Base-by-base conservation (phyloP, 257 asterid genomes). In the Lycium ferocissimum region DNA sequence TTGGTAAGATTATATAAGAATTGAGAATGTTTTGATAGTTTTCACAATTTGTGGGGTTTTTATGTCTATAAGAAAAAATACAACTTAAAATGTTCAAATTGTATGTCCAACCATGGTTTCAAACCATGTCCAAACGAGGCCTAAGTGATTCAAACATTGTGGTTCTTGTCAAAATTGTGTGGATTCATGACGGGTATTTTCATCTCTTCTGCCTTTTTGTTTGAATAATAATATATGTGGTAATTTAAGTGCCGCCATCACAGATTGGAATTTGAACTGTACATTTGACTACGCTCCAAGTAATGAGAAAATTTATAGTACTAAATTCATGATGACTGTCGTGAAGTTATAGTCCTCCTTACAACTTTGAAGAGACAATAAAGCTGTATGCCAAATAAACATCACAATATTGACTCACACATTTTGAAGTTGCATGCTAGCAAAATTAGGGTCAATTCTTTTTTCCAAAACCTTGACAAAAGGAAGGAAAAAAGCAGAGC, bases 101-200 rank as follows among this genome's bases (percentile, higher is more conserved):
- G 33, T 26, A 26, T 26, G 33, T 26, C 33, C 33, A 26, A 26
- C 33, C 33, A 26, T 26, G 33, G 1, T 26, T 26, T 26, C 33
- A 26, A 26, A 26, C 33, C 33, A 26, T 26, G 33, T 26, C 33
- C 33, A 26, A 26, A 26, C 33, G 33, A 1, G 33, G 33, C 33
- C 33, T 13, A 13, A 22, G 38, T 76, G 82, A 22, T 49, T 22
- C 62, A 26, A 75, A 4, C 63, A 51, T 26, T 26, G 33, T 7
- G 18, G 9, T 14, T 76, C 43, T 51, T 26, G 65, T 53, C 82
- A 53, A 78, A 78, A 78, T 78, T 78, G 65, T 78, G 14, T 78
- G 47, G 65, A 53, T 53, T 33, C 81, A 75, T 73, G 81, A 73
- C 81, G 61, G 61, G 20, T 75, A 49, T 75, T 49, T 26, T 75